A percentile compares a stretch with the other conserved stretches of the same genome.
These are phyloP conservation scores for Oryza brachyantha DNA, from an alignment of 176 grass and related monocot species.

Conservation along the genomic window DNA sequence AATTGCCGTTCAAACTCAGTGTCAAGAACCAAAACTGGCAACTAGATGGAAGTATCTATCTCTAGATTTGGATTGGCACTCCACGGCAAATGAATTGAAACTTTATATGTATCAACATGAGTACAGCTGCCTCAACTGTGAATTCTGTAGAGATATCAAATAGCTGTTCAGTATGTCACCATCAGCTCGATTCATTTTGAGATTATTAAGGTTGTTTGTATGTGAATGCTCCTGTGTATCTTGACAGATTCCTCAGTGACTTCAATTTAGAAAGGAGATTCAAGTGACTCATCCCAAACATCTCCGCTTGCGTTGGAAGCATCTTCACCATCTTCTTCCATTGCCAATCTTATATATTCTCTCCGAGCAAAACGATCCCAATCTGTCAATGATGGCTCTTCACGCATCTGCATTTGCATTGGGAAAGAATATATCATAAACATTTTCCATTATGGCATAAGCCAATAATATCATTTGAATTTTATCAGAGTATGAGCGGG, in stretches of 20 bases:
- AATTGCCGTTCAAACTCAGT: constrained; percentile 19
- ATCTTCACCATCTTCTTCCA: constrained; percentile 99
- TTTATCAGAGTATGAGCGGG: not conserved
- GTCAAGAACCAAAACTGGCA: constrained; percentile 26
- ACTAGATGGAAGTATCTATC: not conserved
- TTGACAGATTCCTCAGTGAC: not conserved
- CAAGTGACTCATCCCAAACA: constrained; percentile 91
- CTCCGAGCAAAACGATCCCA: constrained; percentile 94
- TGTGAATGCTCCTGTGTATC: constrained; percentile 10
- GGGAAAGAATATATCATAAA: constrained; percentile 3
- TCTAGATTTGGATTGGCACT: constrained; percentile 11
- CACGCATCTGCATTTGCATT: constrained; percentile 71
- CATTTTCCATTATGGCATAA: not conserved
- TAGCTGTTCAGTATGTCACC: constrained; percentile 21
- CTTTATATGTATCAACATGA: constrained; percentile 22
- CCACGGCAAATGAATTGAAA: constrained; percentile 22
- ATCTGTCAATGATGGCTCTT: constrained; percentile 90
- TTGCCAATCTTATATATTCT: constrained; percentile 89
- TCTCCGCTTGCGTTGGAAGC: constrained; percentile 96
- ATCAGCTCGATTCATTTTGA: constrained; percentile 23
- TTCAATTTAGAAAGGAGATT: constrained; percentile 69
- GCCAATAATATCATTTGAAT: not conserved
- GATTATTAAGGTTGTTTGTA: constrained; percentile 30
- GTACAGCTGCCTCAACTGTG: constrained; percentile 29
- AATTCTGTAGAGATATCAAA: constrained; percentile 34